A percentile compares a stretch with the other conserved stretches of the same genome.
phyloP scores from a whole-genome alignment of 352 stramenopile genomes.

The Globisporangium alternatum region DNA sequence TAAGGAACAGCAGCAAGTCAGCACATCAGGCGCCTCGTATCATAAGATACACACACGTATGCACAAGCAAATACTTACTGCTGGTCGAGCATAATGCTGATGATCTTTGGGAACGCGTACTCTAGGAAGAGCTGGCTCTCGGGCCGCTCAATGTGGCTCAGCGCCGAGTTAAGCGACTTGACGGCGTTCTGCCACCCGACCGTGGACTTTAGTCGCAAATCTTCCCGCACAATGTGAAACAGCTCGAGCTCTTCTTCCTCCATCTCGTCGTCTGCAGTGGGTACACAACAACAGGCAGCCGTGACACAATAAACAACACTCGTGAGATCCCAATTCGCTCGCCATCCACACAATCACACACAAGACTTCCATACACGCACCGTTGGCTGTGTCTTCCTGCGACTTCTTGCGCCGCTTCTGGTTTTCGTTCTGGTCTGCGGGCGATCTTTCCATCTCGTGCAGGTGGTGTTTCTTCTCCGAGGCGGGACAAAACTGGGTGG shows the following conservation, averaged over 20 bases:
- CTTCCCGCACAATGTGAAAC: slow-evolving; percentile 81
- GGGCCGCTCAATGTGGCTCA: slow-evolving; percentile 58
- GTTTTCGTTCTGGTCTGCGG: slow-evolving; percentile 42
- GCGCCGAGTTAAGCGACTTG: slow-evolving; percentile 77
- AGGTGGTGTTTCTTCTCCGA: slow-evolving; percentile 63
- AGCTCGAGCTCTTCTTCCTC: slow-evolving; percentile 83
- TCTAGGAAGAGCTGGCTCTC: slow-evolving; percentile 81
- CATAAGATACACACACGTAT: slow-evolving; percentile 9
- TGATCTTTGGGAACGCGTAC: slow-evolving; percentile 72
- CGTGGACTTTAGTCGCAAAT: slow-evolving; percentile 86
- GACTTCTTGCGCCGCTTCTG: slow-evolving; percentile 73
- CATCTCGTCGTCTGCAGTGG: slow-evolving; percentile 47
- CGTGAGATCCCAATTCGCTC: neutral
- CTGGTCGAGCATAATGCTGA: slow-evolving; percentile 90
- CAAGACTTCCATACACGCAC: slow-evolving; percentile 6
- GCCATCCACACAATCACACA: neutral
- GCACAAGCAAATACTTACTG: slow-evolving; percentile 51
- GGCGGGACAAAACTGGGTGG: slow-evolving; percentile 9
- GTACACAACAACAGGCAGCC: slow-evolving; percentile 4
- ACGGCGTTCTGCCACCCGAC: slow-evolving; percentile 89
- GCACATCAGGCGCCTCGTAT: slow-evolving; percentile 6
- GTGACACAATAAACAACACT: neutral
- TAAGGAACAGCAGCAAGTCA: neutral
- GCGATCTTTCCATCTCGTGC: slow-evolving; percentile 51
- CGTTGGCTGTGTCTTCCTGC: slow-evolving; percentile 35